Base-by-base conservation (phyloP, 2,329 filamentous ascomycete genomes). In the Fusarium sp. region DNA sequence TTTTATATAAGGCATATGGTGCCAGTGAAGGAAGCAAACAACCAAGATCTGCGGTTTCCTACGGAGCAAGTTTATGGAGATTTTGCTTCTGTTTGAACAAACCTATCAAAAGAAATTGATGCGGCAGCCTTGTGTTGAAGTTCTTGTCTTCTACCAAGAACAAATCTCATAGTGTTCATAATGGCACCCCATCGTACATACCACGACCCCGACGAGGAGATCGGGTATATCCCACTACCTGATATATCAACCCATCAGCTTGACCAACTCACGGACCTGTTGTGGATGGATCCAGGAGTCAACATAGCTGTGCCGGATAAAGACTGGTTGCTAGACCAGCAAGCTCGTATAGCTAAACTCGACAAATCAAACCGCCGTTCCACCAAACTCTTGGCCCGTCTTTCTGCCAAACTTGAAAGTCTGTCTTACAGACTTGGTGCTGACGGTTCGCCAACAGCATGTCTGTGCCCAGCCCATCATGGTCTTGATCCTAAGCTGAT, bases 401-500 rank as follows among this genome's bases (percentile, higher is more conserved):
- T 84, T 8, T 73, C 79, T 25, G 75, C 82, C 46, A 79, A 76
- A 44, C 60, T 84, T 12, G 67, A 74, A 18, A 59, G 49, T n/a
- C 23, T 69, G 23, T 33, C 38, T 28, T 30, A n/a, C 30, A 59
- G 60, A 16, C 54, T 79, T 44, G 53, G 58, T 9, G 43, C 70
- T 72, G 38, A 79, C 12, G 69, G 79, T 10, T 54, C 53, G 12
- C 75, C 80, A 21, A 73, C 71, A 16, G 83, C 84, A 18, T 75
- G 80, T 12, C 78, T 88, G 8, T 88, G 87, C 71, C 19, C 59
- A 10, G 75, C 75, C 8, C 87, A 88, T 73, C 72, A 79, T 30
- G 60, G 40, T 0, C 81, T 88, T 9, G 81, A 87, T 44, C 80
- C 85, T 0, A 81, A 80, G 43, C 70, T 87, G 16, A 83, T 88